These are phyloP conservation scores for Aspergillus sp. DNA, from an alignment of 2,329 filamentous ascomycete species.

Conservation along the genomic window DNA sequence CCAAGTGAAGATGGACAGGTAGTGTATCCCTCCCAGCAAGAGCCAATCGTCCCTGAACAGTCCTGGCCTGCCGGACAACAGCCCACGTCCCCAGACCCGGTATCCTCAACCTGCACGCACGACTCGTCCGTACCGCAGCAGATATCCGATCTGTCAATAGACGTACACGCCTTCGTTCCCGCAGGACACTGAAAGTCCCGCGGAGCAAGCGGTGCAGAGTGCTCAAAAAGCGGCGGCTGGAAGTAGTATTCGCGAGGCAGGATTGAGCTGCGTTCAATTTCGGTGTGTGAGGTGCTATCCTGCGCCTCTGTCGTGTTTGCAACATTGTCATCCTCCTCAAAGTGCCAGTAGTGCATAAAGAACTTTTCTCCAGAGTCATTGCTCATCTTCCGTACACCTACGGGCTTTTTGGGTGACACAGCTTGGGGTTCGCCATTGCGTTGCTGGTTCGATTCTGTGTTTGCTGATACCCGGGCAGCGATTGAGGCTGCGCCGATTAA, in stretches of 20 bases:
- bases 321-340: slow-evolving; percentile 20
- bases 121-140: slow-evolving; percentile 56
- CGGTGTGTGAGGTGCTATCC: neutral
- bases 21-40: slow-evolving; percentile 54
- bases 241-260: slow-evolving; percentile 17
- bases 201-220: slow-evolving; percentile 15
- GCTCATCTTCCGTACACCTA: slow-evolving; percentile 42
- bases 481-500: slow-evolving; percentile 6
- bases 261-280: slow-evolving; percentile 6
- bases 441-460: neutral
- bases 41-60: slow-evolving; percentile 53
- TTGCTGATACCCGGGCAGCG: slow-evolving; percentile 7
- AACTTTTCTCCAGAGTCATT: slow-evolving; percentile 50
- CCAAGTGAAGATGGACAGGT: slow-evolving; percentile 55
- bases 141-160: slow-evolving; percentile 56
- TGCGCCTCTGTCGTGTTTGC: neutral
- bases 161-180: slow-evolving; percentile 54
- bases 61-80: slow-evolving; percentile 57
- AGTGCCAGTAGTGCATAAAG: slow-evolving; percentile 47
- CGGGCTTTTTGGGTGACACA: slow-evolving; percentile 26
- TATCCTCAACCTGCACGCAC: slow-evolving; percentile 55
- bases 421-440: slow-evolving; percentile 15
- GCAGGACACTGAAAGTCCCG: slow-evolving; percentile 59
- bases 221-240: slow-evolving; percentile 8
- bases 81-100: slow-evolving; percentile 57